Evolutionary conservation across 345 rosid species (phyloP), one percentile per base, ranked within the genome.

Genomic region (Raphanus sativus): DNA sequence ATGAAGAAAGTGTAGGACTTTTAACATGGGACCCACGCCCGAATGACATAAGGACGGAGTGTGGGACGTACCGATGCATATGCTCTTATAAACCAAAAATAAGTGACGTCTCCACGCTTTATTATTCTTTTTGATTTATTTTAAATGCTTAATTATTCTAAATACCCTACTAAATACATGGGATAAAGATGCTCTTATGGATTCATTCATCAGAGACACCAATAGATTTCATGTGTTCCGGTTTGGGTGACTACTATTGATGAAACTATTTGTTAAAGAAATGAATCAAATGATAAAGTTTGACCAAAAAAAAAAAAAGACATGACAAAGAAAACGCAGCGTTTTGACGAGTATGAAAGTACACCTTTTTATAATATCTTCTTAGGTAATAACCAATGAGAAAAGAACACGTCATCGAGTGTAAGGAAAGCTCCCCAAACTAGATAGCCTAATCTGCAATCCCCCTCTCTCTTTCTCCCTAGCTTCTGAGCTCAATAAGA

Each of bases 151-250:
- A 21, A 21, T 21, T 21, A 21, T 21, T 1, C 21, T 21, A 21
- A 21, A 21, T 21, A 21, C 21, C 21, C 21, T 21, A 21, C 21
- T 21, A 21, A 21, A 21, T 21, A 21, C 21, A 0, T 1, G 0
- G 0, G 1, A 21, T 21, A 21, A 21, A 21, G 21, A 21, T 21
- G 21, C 21, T 21, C 21, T 21, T 86, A 83, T 74, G 42, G 62
- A 34, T 75, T 91, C 16, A 82, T 85, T 80, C 65, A 81, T 89
- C 38, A 85, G 97, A 74, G 94, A 89, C 70, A 84, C 90, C 21
- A 83, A 86, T 60, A 80, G 89, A 29, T 89, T 91, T 81, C 91
- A 91, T 76, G 90, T 83, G 82, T 91, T 91, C 74, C 60, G 73
- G 2, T 70, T 74, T 68, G 30, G 94, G 92, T 21, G 21, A 21